Evolutionary conservation across 495 filamentous ascomycete genomes (phyloP).

Genomic region (Lasiosphaeris hirsuta): DNA sequence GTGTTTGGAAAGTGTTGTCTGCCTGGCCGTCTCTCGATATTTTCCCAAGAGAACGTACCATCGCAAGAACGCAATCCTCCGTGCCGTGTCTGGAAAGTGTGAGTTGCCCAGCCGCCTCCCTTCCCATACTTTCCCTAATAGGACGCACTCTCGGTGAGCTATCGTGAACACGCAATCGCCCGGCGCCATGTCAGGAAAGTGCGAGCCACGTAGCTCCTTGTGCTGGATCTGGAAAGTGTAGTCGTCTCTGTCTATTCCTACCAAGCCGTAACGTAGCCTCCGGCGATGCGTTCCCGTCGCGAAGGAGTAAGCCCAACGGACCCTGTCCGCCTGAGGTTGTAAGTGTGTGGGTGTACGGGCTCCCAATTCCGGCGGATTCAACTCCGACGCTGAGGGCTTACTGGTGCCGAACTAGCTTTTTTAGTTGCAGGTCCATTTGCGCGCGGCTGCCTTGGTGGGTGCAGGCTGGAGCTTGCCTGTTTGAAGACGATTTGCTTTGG

Average conservation of each 20-base stretch:
- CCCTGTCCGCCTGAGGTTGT: not conserved
- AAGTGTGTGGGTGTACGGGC: not conserved
- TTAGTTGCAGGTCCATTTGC: not conserved
- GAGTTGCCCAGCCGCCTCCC: conserved; percentile 3
- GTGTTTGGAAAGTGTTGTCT: conserved; percentile 8
- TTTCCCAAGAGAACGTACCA: conserved; percentile 4
- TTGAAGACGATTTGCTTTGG: not conserved
- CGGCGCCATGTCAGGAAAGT: conserved; percentile 1
- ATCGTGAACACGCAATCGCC: conserved; percentile 3
- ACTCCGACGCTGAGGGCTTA: not conserved
- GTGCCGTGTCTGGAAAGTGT: conserved; percentile 6
- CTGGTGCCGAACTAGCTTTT: conserved; percentile 5
- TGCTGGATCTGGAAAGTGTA: conserved; percentile 2
- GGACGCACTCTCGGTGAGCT: not conserved
- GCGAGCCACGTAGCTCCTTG: not conserved
- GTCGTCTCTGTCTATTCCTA: conserved; percentile 1
- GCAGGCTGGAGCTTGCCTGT: conserved; percentile 3
- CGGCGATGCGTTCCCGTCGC: not conserved
- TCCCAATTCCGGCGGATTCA: conserved; percentile 1
- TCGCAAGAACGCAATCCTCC: conserved; percentile 6
- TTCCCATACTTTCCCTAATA: conserved; percentile 6
- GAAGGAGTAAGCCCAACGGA: conserved; percentile 7
- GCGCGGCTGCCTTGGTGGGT: conserved; percentile 2
- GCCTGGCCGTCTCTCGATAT: conserved; percentile 7
- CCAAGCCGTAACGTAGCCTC: not conserved